Percentiles rank a stretch among this genome's conserved stretches.
Evolutionary conservation across 345 rosid species (phyloP).

Genomic region (Eucalyptus marginata): DNA sequence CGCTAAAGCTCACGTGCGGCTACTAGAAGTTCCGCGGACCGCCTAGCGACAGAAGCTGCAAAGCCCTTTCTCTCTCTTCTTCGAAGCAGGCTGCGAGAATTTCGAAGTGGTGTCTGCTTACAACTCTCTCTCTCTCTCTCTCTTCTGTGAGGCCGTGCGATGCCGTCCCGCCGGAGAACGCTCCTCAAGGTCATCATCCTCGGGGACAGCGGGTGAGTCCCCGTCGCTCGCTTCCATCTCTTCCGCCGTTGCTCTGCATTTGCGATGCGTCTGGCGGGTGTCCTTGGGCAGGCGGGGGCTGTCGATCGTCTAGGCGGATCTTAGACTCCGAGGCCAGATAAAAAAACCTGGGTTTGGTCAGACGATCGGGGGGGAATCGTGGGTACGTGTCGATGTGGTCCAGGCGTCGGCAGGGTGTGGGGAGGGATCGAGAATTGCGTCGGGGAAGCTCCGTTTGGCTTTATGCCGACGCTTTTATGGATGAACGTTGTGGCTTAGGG

Average conservation of each 20-base stretch:
- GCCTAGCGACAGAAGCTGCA: neutral
- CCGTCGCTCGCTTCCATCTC: neutral
- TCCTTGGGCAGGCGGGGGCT: neutral
- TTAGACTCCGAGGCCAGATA: neutral
- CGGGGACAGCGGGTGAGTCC: constrained; percentile 90
- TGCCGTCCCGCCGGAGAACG: constrained; percentile 90
- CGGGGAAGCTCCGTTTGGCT: neutral
- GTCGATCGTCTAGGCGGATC: neutral
- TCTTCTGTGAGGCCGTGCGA: constrained; percentile 4
- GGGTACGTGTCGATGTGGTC: neutral
- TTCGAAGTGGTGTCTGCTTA: neutral
- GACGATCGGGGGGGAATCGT: neutral
- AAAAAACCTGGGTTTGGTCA: neutral
- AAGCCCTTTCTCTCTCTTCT: neutral
- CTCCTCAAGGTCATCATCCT: constrained; percentile 96
- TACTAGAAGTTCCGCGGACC: neutral
- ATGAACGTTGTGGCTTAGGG: neutral
- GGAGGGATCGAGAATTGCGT: neutral
- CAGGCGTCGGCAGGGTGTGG: neutral
- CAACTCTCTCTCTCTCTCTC: neutral
- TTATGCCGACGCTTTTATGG: neutral
- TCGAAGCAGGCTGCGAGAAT: neutral
- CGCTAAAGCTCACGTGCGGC: neutral
- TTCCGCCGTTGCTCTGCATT: neutral
- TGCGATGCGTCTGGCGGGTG: neutral